Evolutionary conservation across 257 asterid genomes (phyloP), one percentile per base, ranked within the genome.

Genomic region (Lantana camara): DNA sequence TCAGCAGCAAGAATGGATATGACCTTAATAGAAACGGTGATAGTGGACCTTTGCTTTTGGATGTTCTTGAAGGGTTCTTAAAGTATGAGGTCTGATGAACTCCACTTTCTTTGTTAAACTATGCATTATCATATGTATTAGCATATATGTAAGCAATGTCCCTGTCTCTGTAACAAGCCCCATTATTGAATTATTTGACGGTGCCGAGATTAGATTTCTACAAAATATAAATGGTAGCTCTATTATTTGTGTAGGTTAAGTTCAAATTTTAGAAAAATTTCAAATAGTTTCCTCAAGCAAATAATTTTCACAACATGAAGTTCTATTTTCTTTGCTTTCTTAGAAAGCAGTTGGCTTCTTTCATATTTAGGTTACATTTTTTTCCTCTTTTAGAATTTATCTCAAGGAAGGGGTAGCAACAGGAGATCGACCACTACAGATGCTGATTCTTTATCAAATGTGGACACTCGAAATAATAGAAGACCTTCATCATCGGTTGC

Each of bases 1-100:
- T 90, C 71, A 85, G 99, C 85, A 80, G 77, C 82, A 90, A 86
- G 76, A 90, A 88, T 68, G 99, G 99, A 23, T 91, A 94, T 19
- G 98, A 94, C 75, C 78, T 88, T 67, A 90, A 88, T 73, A 83
- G 96, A 75, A 90, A 86, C 60, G 96, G 95, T 51, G 97, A 94
- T 38, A 80, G 96, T 64, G 95, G 93, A 50, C 99, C 99, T 52
- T 77, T 94, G 77, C 96, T 94, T 75, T 81, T 94, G 87, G 99
- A 94, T 75, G 96, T 88, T 78, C 96, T 94, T 66, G 96, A 88
- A 77, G 99, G 99, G 64, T 94, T 94, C 82, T 78, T 94, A 91
- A 94, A 94, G 79, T 94, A 90, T 50, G 98, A 94, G 99, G 99
- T 90, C 54, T 19, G 85, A 74, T 76, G 48, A 30, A 60, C 41